Base-by-base conservation (phyloP, 2,329 filamentous ascomycete genomes). In the Colletotrichum chlorophyti region DNA sequence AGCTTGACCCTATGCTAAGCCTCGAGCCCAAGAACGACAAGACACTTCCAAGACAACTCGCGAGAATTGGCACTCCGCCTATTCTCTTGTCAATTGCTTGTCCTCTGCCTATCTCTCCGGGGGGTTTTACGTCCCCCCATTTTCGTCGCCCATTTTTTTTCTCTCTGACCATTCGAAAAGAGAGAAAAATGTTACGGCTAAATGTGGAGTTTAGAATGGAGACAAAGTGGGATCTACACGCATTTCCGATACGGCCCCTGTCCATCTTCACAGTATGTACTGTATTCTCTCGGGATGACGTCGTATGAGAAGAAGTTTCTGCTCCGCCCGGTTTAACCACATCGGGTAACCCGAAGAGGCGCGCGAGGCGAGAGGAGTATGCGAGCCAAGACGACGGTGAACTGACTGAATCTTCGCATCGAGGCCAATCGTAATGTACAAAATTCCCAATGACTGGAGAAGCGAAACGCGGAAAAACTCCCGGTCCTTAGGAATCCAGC, bases 31-130 rank as follows among this genome's bases (percentile, higher is more conserved):
- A 45, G 21, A 55, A 29, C 10, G 50, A 53, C 55, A 40, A 50
- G 47, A 17, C 14, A 21, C 26, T n/a, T 34, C 23, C 55, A 49
- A 49, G 43, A 38, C 11, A 27, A 23, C 21, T 29, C 19, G 24
- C 32, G 43, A 38, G 51, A 43, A 29, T 27, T 41, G 15, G 14
- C 21, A 49, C 43, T 41, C 40, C 31, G 57, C 57, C 43, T 38
- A 50, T 34, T 38, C 32, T 53, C 57, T 60, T 60, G 38, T 41
- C 37, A 19, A 45, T 49, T 60, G 57, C 57, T 60, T 60, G 43
- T 57, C 23, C 35, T 10, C 8, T 32, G 31, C 32, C 19, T 21
- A 35, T 35, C 34, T 24, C 45, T 48, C 34, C 38, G 29, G 14
- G 38, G 17, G 21, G 46, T 40, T 29, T 31, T 21, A 23, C 9